These are phyloP conservation scores for Gaeumannomyces tritici DNA, from an alignment of 2,329 filamentous ascomycete species.

Conservation along the genomic window DNA sequence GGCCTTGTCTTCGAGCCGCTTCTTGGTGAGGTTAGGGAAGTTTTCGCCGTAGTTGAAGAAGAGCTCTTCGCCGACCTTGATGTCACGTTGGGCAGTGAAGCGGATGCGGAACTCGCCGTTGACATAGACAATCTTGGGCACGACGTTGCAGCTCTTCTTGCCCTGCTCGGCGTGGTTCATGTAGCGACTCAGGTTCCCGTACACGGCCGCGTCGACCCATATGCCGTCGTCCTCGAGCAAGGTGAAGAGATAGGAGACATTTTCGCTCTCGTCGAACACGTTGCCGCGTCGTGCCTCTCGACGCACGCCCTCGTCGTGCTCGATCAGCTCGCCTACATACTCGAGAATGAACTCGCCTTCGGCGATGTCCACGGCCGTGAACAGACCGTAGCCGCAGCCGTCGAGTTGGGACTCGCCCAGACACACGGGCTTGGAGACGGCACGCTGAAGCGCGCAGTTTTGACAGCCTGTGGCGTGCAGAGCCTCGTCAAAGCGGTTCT, in stretches of 20 bases:
- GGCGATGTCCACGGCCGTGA: conserved; percentile 56
- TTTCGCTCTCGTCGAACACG: conserved; percentile 51
- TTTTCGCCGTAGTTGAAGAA: conserved; percentile 74
- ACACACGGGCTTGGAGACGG: conserved; percentile 30
- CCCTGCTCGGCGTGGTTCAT: conserved; percentile 63
- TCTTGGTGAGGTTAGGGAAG: conserved; percentile 52
- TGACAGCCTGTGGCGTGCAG: conserved; percentile 53
- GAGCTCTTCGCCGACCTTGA: conserved; percentile 64
- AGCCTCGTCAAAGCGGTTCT: conserved; percentile 50
- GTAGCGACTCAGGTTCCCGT: conserved; percentile 73
- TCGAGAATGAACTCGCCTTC: conserved; percentile 70
- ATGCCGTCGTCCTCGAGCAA: conserved; percentile 50
- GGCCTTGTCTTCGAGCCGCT: conserved; percentile 34
- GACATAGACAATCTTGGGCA: conserved; percentile 58
- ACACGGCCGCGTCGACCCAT: conserved; percentile 65
- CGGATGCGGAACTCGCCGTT: conserved; percentile 70
- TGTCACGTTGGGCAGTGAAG: conserved; percentile 57
- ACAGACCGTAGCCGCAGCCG: conserved; percentile 65
- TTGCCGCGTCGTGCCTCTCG: conserved; percentile 52
- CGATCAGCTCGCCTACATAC: conserved; percentile 71
- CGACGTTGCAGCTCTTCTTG: conserved; percentile 48
- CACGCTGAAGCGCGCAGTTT: conserved; percentile 62
- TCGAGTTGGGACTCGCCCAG: conserved; percentile 62
- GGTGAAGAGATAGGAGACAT: conserved; percentile 56
- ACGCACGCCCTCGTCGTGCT: conserved; percentile 58